phyloP scores from a whole-genome alignment of 306 rosid species.

The Medicago truncatula region MtrunA17r5.0-ANR NC_053048.1:40200501-40201000 shows the following conservation, averaged over 20 bases:
- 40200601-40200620: not conserved
- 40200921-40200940: too few species aligned
- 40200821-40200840: constrained; percentile 41
- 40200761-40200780: constrained; percentile 20
- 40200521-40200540: not conserved
- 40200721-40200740: constrained; percentile 45
- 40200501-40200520: constrained; percentile 21
- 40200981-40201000: constrained; percentile 56
- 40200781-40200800: not conserved
- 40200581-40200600: not conserved
- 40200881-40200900: not conserved
- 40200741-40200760: constrained; percentile 32
- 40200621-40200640: constrained; percentile 31
- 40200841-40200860: constrained; percentile 35
- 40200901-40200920: too few species aligned
- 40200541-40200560: not conserved
- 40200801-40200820: constrained; percentile 13
- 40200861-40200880: constrained; percentile 45
- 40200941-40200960: too few species aligned
- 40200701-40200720: constrained; percentile 28
- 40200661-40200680: not conserved
- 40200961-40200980: too few species aligned
- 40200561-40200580: constrained; percentile 19
- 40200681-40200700: constrained; percentile 47
- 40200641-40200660: constrained; percentile 43